Evolutionary conservation across 371 early-diverging fungal species (phyloP).

Genomic region (Saksenaea oblongispora): DNA sequence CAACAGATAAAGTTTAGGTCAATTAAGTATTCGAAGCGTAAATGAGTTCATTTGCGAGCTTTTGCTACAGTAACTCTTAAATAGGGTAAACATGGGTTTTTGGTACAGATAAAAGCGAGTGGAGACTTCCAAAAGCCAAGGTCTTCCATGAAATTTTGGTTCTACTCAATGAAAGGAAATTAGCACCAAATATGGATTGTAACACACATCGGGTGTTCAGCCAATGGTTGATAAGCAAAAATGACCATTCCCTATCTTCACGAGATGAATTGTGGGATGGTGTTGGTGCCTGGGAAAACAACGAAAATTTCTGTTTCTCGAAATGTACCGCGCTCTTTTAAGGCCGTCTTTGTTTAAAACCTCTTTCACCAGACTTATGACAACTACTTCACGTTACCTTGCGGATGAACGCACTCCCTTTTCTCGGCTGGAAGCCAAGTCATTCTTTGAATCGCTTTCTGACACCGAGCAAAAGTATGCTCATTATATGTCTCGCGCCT

Average conservation of each 20-base stretch:
- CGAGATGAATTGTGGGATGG: not conserved
- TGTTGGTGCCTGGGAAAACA: conserved; percentile 7
- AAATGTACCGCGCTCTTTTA: conserved; percentile 2
- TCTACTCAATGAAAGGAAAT: too few relatives aligned
- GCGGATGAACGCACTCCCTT: conserved; percentile 54
- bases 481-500: conserved; percentile 60
- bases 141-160: too few relatives aligned
- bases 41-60: too few relatives aligned
- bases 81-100: too few relatives aligned
- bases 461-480: conserved; percentile 58
- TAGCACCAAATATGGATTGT: not conserved
- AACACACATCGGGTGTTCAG: not conserved
- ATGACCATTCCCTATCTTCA: not conserved
- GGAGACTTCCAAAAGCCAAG: not conserved
- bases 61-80: too few relatives aligned
- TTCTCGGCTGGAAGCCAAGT: conserved; percentile 50
- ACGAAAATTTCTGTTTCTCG: not conserved
- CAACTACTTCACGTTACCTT: conserved; percentile 34
- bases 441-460: conserved; percentile 55
- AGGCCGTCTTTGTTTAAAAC: not conserved
- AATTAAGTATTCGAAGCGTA: too few relatives aligned
- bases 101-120: too few relatives aligned
- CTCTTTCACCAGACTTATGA: conserved; percentile 7
- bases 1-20: too few relatives aligned
- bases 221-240: not conserved